Evolutionary conservation across 176 grass and related monocot species (phyloP), one percentile per base, ranked within the genome.

Genomic region (Lolium perenne): DNA sequence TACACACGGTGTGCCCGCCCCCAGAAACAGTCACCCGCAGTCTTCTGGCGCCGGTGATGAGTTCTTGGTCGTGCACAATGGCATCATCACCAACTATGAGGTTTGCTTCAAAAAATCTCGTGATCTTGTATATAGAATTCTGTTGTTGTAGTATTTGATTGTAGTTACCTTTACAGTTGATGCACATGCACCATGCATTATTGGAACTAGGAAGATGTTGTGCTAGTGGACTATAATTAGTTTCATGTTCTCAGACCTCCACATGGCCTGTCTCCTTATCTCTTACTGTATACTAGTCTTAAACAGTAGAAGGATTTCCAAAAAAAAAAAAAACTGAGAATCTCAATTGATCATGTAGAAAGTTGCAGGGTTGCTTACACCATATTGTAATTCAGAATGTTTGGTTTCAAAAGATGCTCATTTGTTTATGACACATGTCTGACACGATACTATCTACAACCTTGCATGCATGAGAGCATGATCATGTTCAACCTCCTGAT

Each of bases 11-110:
- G 97, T 93, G 77, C 93, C 94, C 60, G 87, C 94, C 48, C 90
- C 93, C 4, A 95, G 88, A 81, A 98, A 98, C 87, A 98, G 96
- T 84, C 96, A 98, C 66, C 96, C 96, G 10, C 96, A 98, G 87
- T 94, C 96, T 59, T 98, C 96, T 3, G 96, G 90, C n/a, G 69
- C 83, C 1, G 86, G 92, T 41, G 88, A 98, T 14, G 96, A 98
- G 62, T 98, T 98, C 85, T 76, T 95, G 72, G 92, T 98, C n/a
- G 96, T 98, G 85, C 96, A 98, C 82, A 98, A 98, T 88, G 96
- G 96, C 74, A 98, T 98, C 40, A 98, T 98, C 86, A 98, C 96
- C 32, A 98, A 98, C 80, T 98, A 98, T 56, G 96, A 98, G 96
- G 96, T 98, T 68, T 74, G 65, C 88, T 77, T 72, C 57, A 35